Evolutionary conservation across 1,139 yeast genomes (phyloP), one percentile per base, ranked within the genome.

Genomic region (Pichia sp.): DNA sequence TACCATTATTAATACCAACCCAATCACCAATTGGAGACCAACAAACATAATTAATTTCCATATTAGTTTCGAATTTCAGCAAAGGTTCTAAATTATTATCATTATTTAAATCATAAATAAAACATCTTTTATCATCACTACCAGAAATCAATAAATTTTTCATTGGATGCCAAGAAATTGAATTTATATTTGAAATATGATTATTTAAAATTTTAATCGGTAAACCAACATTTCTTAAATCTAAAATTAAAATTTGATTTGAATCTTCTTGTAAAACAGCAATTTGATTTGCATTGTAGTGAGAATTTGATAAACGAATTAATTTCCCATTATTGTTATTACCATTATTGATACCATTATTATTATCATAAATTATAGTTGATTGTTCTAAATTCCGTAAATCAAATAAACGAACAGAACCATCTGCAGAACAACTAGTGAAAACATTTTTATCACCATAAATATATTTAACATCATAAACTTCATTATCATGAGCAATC

Each of bases 401-500:
- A 58, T 91, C 98, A 62, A 91, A 91, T 20, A 91, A 83, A 40
- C 98, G 69, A 61, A 89, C 86, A 17, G 95, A 82, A 1, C 98
- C 98, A 63, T 91, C 98, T 43, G 89, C 89, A 3, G 97, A 96
- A 39, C 91, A 95, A 42, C 94, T 83, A 34, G 95, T 86, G 64
- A 91, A 91, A 23, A 89, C 72, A 56, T 86, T 79, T 37, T 83
- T 76, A 30, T 86, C 77, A 33, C 79, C 79, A 44, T 83, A 77
- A 38, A 88, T 67, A 60, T 88, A 91, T 51, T 84, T 76, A 19
- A 89, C 97, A 60, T 91, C 98, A 59, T 79, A 86, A 4, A 91
- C 98, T 60, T 89, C 97, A 45, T 83, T 79, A 59, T 91, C 98
- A 61, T 91, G 98, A 0, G 98, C 98, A 52, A 91, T 91, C 39